These are phyloP conservation scores for Urochloa ruziziensis DNA, from an alignment of 176 grass and related monocot genomes.

Conservation along the genomic window DNA sequence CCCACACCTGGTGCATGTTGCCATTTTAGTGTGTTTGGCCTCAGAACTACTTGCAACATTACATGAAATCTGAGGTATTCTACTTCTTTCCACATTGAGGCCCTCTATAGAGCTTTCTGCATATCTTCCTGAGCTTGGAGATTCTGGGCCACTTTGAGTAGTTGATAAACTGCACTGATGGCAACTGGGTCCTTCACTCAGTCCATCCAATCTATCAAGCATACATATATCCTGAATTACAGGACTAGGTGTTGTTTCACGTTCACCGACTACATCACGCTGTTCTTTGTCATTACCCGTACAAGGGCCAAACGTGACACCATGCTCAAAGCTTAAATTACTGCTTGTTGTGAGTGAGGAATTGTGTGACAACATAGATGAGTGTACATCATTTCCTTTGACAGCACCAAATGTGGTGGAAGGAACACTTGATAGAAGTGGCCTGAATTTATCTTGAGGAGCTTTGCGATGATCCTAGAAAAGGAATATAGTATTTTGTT, in stretches of 20 bases:
- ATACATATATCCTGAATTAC: slow-evolving; percentile 62
- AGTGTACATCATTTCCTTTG: slow-evolving; percentile 44
- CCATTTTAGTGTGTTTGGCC: slow-evolving; percentile 8
- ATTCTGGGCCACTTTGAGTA: slow-evolving; percentile 21
- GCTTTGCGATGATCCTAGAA: slow-evolving; percentile 78
- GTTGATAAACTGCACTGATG: slow-evolving; percentile 20
- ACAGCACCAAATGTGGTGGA: slow-evolving; percentile 54
- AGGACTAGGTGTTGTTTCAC: slow-evolving; percentile 36
- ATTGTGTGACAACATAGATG: slow-evolving; percentile 56
- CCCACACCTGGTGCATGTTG: slow-evolving; percentile 57
- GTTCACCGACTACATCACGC: slow-evolving; percentile 40
- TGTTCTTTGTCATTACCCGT: slow-evolving; percentile 53
- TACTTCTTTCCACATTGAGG: slow-evolving; percentile 15
- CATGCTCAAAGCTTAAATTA: slow-evolving; percentile 64
- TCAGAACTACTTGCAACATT: slow-evolving; percentile 22
- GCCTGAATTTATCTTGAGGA: slow-evolving; percentile 89
- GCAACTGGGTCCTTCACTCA: slow-evolving; percentile 43
- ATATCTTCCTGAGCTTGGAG: slow-evolving; percentile 14
- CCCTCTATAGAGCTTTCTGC: slow-evolving; percentile 17
- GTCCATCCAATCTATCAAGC: slow-evolving; percentile 55
- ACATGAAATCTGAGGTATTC: slow-evolving; percentile 18
- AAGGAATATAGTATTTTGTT: slow-evolving; percentile 27
- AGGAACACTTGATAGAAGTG: slow-evolving; percentile 89
- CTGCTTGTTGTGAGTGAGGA: slow-evolving; percentile 68
- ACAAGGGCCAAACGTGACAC: slow-evolving; percentile 43